Conservation (phyloP, 768 basidiomycete genomes). For the Auricularia sp. region DNA sequence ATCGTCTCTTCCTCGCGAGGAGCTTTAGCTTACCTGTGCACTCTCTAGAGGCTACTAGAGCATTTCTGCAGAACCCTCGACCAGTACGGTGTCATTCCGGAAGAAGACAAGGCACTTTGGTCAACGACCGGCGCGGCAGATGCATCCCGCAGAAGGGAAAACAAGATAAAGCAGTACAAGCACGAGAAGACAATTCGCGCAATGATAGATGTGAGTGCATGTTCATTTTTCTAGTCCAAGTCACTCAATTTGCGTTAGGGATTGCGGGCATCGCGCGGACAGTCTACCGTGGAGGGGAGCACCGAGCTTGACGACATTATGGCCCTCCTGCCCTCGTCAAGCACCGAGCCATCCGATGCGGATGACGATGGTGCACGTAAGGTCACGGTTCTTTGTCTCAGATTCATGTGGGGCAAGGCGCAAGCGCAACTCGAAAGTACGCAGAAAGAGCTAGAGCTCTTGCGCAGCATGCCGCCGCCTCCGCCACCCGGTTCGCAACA, state of each 20-base stretch:
- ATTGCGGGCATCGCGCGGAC: conserved; percentile 45
- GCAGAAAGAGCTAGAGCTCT: conserved; percentile 61
- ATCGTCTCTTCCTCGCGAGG: not conserved
- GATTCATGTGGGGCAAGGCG: conserved; percentile 62
- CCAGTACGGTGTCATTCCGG: conserved; percentile 55
- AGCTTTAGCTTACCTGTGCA: not conserved
- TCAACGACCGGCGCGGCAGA: conserved; percentile 43
- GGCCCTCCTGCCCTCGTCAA: conserved; percentile 47
- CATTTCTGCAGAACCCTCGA: conserved; percentile 21
- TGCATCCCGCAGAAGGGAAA: conserved; percentile 62
- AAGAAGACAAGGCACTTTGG: conserved; percentile 49
- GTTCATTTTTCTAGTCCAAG: not conserved
- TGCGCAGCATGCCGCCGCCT: conserved; percentile 44
- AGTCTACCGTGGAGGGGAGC: conserved; percentile 23
- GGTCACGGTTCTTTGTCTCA: conserved; percentile 58
- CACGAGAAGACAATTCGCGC: conserved; percentile 52
- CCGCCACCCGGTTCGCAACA: conserved; percentile 28
- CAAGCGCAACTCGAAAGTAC: conserved; percentile 57
- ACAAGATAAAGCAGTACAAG: conserved; percentile 87
- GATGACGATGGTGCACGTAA: conserved; percentile 60
- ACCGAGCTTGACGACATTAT: conserved; percentile 56
- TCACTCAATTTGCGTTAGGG: conserved; percentile 24
- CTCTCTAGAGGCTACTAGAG: not conserved
- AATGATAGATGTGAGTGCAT: not conserved
- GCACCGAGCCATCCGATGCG: conserved; percentile 35